phyloP scores from a whole-genome alignment of 257 asterid species.

The Cinchona pubescens region DNA sequence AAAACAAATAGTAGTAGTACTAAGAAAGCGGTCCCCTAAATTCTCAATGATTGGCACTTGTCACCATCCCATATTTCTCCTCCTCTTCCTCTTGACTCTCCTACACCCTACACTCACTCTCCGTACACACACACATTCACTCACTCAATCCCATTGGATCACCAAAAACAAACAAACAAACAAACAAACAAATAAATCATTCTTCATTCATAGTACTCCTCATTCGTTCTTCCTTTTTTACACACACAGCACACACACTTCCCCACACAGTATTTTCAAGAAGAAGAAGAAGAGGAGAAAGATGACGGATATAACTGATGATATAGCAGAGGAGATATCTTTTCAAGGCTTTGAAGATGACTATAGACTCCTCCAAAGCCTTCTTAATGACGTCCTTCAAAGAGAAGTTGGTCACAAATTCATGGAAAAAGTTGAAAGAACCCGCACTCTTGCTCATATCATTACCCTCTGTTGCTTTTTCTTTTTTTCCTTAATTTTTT shows the following conservation, averaged over 20 bases:
- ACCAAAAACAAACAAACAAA: not conserved
- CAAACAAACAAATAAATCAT: not conserved
- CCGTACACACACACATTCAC: conserved; percentile 3
- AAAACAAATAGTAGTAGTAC: not conserved
- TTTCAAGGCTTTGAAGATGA: conserved; percentile 92
- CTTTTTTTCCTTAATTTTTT: not conserved
- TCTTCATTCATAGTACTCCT: not conserved
- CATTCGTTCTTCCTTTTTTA: too few relatives aligned
- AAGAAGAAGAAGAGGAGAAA: not conserved
- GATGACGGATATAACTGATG: conserved; percentile 93
- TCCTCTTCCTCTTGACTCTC: conserved; percentile 1
- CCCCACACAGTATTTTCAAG: not conserved
- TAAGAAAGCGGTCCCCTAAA: not conserved
- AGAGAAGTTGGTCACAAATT: conserved; percentile 74
- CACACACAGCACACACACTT: conserved; percentile 2
- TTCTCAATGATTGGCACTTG: conserved; percentile 37
- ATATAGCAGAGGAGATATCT: conserved; percentile 89
- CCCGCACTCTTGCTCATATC: conserved; percentile 88
- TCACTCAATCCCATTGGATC: not conserved
- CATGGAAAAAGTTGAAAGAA: conserved; percentile 77
- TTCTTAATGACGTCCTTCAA: conserved; percentile 81
- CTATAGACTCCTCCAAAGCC: conserved; percentile 69
- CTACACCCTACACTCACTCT: not conserved
- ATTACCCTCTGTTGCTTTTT: not conserved
- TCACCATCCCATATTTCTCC: conserved; percentile 26